Percentiles rank a stretch among this genome's conserved stretches.
Conservation (phyloP, 1,139 yeast genomes). For the Geotrichum carabidarum region DNA sequence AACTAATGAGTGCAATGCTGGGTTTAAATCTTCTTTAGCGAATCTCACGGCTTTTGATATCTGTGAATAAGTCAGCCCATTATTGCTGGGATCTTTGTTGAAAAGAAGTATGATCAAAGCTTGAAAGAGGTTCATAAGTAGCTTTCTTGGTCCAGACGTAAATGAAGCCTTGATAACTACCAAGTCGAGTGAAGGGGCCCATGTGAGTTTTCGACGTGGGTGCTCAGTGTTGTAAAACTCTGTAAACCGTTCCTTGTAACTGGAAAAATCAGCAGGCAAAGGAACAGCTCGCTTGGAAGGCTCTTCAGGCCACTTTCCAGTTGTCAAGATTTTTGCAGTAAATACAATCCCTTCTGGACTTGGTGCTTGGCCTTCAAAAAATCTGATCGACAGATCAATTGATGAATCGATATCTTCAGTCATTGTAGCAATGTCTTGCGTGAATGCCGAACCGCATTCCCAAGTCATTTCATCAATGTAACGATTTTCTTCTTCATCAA, state of each 20-base stretch:
- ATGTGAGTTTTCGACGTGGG: slow-evolving; percentile 26
- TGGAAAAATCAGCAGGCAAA: too few relatives aligned
- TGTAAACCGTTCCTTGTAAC: neutral
- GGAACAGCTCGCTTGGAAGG: neutral
- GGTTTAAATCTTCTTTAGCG: slow-evolving; percentile 1
- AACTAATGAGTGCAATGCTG: slow-evolving; percentile 7
- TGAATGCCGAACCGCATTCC: neutral
- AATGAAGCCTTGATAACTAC: slow-evolving; percentile 34
- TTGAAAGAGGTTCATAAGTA: slow-evolving; percentile 33
- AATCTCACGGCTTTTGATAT: neutral
- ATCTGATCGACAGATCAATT: neutral
- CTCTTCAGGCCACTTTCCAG: slow-evolving; percentile 3
- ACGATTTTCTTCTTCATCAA: neutral
- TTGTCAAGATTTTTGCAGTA: neutral
- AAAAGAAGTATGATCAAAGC: slow-evolving; percentile 34
- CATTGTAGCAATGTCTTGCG: slow-evolving; percentile 1
- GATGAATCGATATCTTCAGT: neutral
- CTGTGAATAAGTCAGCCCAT: slow-evolving; percentile 1
- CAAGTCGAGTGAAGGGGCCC: slow-evolving; percentile 35
- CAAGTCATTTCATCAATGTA: neutral
- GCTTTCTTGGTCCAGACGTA: slow-evolving; percentile 33
- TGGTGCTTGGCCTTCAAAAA: neutral
- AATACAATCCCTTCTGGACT: neutral
- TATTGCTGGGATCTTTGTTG: slow-evolving; percentile 17
- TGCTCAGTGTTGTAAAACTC: neutral